Percentiles rank a stretch among this genome's conserved stretches.
Evolutionary conservation across 148 eudicot genomes (phyloP).

Genomic region (Rhododendron molle): DNA sequence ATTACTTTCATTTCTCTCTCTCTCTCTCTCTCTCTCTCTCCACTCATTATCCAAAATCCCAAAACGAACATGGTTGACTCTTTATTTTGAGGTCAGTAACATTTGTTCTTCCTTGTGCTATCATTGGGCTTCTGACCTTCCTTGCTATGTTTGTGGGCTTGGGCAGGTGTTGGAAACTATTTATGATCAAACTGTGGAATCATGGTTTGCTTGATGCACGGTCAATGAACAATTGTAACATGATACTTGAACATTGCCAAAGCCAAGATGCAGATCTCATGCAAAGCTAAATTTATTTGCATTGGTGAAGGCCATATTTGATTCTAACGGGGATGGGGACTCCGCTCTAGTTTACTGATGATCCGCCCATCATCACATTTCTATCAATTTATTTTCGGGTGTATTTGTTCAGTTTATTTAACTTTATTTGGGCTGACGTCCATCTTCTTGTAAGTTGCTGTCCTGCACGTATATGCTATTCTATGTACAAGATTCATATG

Average conservation of each 20-base stretch:
- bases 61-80: no score
- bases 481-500: neutral
- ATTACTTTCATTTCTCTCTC: no score
- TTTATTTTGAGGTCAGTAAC: neutral
- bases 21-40: no score
- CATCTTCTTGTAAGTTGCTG: neutral
- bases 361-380: neutral
- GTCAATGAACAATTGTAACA: conserved; percentile 66
- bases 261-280: conserved; percentile 23
- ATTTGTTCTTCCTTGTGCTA: neutral
- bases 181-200: conserved; percentile 89
- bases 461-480: neutral
- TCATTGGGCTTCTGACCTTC: neutral
- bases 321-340: neutral
- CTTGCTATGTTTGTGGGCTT: neutral
- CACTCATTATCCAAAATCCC: no score
- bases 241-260: conserved; percentile 47
- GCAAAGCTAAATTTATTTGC: conserved; percentile 7
- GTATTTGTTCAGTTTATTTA: neutral
- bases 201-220: conserved; percentile 88
- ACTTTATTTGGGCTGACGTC: neutral
- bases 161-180: conserved; percentile 84
- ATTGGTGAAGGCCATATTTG: neutral
- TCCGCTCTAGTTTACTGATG: conserved; percentile 1
- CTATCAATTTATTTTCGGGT: neutral